These are phyloP conservation scores for Artomyces pyxidatus DNA, from an alignment of 768 basidiomycete genomes.

Conservation along the genomic window DNA sequence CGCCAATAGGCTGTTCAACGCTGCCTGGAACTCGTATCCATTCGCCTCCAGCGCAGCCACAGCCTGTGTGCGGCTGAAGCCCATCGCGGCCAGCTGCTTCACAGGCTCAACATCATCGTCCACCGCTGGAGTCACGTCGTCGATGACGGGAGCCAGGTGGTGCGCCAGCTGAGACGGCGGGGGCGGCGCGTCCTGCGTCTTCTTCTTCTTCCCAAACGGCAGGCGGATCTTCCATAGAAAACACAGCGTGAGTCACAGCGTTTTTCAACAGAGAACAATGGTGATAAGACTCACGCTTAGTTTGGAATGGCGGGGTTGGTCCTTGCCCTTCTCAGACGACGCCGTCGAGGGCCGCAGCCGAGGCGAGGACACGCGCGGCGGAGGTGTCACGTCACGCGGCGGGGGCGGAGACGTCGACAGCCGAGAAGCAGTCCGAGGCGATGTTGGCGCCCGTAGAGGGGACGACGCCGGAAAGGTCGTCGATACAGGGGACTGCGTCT, in stretches of 20 bases:
- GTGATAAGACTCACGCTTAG: constrained; percentile 52
- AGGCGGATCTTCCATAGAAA: constrained; percentile 62
- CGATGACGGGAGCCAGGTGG: constrained; percentile 30
- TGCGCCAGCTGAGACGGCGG: constrained; percentile 25
- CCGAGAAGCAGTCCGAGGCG: constrained; percentile 11
- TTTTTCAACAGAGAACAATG: background rate
- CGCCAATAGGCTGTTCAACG: constrained; percentile 65
- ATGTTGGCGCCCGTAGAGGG: constrained; percentile 26
- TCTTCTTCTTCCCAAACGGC: constrained; percentile 74
- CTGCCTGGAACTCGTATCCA: constrained; percentile 74
- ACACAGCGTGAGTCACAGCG: constrained; percentile 7
- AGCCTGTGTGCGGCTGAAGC: constrained; percentile 78
- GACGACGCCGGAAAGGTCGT: constrained; percentile 32
- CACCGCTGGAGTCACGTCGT: constrained; percentile 45
- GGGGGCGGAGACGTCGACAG: constrained; percentile 20
- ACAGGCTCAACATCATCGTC: constrained; percentile 73
- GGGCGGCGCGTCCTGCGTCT: constrained; percentile 43
- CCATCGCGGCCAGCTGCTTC: constrained; percentile 80
- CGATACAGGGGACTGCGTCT: constrained; percentile 20
- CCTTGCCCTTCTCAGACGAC: constrained; percentile 48
- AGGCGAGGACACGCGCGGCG: constrained; percentile 44
- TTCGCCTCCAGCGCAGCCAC: constrained; percentile 78
- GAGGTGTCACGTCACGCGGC: constrained; percentile 34
- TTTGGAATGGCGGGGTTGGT: constrained; percentile 55
- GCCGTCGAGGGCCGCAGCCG: constrained; percentile 51